Percentiles rank a stretch among this genome's conserved stretches.
Conservation (phyloP, 1,139 yeast species). For the Blastobotrys persicus region DNA sequence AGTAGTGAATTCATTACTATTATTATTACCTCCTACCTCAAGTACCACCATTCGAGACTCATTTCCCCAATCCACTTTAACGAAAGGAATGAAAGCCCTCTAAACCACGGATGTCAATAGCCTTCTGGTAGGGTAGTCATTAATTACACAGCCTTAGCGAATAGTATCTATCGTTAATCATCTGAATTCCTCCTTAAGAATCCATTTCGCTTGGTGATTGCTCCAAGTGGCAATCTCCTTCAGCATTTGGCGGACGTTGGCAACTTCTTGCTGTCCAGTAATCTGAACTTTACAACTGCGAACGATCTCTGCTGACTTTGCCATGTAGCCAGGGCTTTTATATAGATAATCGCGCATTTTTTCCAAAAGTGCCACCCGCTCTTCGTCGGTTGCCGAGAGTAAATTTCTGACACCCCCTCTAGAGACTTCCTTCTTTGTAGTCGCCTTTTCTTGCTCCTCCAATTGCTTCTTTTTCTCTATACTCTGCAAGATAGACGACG, state of each 20-base stretch:
- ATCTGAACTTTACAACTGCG: conserved; percentile 48
- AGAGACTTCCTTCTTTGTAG: conserved; percentile 2
- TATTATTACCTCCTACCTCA: too few relatives aligned
- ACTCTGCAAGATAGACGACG: conserved; percentile 31
- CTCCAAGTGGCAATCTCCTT: conserved; percentile 72
- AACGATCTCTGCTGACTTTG: conserved; percentile 55
- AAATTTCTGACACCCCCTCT: conserved; percentile 11
- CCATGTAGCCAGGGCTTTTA: conserved; percentile 32
- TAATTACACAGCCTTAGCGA: too few relatives aligned
- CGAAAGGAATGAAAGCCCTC: too few relatives aligned
- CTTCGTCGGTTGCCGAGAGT: conserved; percentile 16
- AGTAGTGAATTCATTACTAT: too few relatives aligned
- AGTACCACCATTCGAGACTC: too few relatives aligned
- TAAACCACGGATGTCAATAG: too few relatives aligned
- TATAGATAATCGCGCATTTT: conserved; percentile 36
- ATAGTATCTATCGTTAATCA: background rate
- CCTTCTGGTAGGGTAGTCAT: too few relatives aligned
- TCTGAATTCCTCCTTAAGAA: conserved; percentile 53
- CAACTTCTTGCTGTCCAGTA: conserved; percentile 54
- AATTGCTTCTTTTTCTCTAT: conserved; percentile 31
- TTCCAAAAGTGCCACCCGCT: conserved; percentile 29
- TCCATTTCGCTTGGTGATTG: conserved; percentile 57
- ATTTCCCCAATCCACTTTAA: too few relatives aligned
- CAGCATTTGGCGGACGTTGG: conserved; percentile 65
- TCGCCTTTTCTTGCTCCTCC: conserved; percentile 23